Percentiles rank a stretch among this genome's conserved stretches.
phyloP scores from a whole-genome alignment of 2,329 filamentous ascomycete species.

The Exophiala phaeomuriformis region DNA sequence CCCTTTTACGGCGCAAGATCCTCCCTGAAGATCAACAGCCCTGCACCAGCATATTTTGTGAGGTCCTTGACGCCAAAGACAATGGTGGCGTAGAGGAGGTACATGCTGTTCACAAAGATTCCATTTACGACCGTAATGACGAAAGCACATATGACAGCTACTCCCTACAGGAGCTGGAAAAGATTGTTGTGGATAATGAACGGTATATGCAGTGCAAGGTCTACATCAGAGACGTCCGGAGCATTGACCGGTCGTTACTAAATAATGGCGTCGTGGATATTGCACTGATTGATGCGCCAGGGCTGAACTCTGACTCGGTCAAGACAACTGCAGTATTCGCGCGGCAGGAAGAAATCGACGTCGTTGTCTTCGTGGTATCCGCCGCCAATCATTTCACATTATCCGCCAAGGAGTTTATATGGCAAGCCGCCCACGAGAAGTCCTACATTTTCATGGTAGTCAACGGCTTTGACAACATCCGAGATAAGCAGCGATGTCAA shows the following conservation, averaged over 20 bases:
- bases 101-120: conserved; percentile 81
- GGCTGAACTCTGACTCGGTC: conserved; percentile 88
- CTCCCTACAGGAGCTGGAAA: conserved; percentile 67
- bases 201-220: conserved; percentile 93
- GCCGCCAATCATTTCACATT: conserved; percentile 97
- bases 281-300: conserved; percentile 91
- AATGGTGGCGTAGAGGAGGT: conserved; percentile 91
- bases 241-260: conserved; percentile 84
- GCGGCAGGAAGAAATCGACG: conserved; percentile 95
- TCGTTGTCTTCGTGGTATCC: conserved; percentile 96
- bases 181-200: conserved; percentile 81
- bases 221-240: conserved; percentile 82
- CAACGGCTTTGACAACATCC: conserved; percentile 91
- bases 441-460: conserved; percentile 99
- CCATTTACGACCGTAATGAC: conserved; percentile 75
- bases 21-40: conserved; percentile 95
- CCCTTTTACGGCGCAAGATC: conserved; percentile 83
- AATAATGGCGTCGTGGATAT: conserved; percentile 99
- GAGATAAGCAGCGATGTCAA: conserved; percentile 82
- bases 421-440: conserved; percentile 90
- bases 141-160: conserved; percentile 93
- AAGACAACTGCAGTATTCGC: conserved; percentile 98
- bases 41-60: conserved; percentile 97
- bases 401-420: conserved; percentile 96
- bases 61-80: conserved; percentile 85